Evolutionary conservation across 768 basidiomycete species (phyloP).

Genomic region (Boletus subcaerulescens): DNA sequence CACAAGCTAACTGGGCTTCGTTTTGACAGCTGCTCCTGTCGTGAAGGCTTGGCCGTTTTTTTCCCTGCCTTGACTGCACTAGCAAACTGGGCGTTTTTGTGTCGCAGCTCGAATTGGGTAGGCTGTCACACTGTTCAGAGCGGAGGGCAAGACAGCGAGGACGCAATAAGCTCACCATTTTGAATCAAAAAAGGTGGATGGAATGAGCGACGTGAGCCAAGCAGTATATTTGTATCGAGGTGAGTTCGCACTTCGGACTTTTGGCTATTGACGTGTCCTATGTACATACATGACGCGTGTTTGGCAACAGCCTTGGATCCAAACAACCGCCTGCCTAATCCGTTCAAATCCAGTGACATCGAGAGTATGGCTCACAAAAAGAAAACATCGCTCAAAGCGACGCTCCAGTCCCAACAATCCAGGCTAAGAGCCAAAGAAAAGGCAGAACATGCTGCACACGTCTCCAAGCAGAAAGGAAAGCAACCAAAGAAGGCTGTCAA

Average conservation of each 20-base stretch:
- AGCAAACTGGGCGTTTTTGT: conserved; percentile 79
- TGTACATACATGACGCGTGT: conserved; percentile 13
- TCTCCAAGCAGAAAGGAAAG: conserved; percentile 43
- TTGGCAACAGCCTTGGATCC: conserved; percentile 28
- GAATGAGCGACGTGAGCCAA: conserved; percentile 30
- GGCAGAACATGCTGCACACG: conserved; percentile 46
- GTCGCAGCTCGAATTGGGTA: conserved; percentile 79
- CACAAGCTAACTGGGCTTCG: conserved; percentile 72
- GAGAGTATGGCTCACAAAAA: conserved; percentile 44
- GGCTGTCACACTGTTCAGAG: conserved; percentile 43
- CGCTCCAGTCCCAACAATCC: conserved; percentile 67
- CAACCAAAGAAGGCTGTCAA: conserved; percentile 33
- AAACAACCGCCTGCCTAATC: conserved; percentile 25
- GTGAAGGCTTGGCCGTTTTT: conserved; percentile 68
- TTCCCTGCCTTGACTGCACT: conserved; percentile 70
- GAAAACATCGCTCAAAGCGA: conserved; percentile 56
- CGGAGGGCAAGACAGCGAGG: no score
- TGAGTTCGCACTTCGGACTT: no score
- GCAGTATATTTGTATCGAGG: not conserved
- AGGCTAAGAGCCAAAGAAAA: conserved; percentile 63
- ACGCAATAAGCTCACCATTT: conserved; percentile 31
- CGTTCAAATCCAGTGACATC: not conserved
- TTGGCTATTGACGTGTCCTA: conserved; percentile 12
- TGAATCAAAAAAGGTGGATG: not conserved
- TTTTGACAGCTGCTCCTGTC: conserved; percentile 68